These are phyloP conservation scores for Nigrospora osmanthi DNA, from an alignment of 2,329 filamentous ascomycete species.

Conservation along the genomic window DNA sequence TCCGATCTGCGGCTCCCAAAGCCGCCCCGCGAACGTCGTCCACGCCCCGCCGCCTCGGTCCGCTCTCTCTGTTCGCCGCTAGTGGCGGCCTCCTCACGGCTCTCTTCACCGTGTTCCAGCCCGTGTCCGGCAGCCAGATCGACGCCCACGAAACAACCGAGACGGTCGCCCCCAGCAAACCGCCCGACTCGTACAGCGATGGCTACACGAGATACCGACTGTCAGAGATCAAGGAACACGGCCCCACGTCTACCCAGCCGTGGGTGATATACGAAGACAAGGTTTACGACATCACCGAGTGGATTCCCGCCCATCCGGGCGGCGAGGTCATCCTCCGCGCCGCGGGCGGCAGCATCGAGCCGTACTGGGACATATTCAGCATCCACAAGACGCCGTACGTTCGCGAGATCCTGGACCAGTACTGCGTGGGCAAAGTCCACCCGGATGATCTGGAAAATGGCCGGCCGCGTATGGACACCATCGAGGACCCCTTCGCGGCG, in stretches of 20 bases:
- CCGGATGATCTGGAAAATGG: conserved; percentile 51
- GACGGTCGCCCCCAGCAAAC: conserved; percentile 2
- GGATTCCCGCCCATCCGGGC: conserved; percentile 57
- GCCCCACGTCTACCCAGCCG: conserved; percentile 41
- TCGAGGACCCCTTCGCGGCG: conserved; percentile 49
- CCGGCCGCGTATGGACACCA: conserved; percentile 38
- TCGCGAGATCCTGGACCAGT: conserved; percentile 56
- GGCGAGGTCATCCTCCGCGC: conserved; percentile 61
- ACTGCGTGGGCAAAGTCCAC: conserved; percentile 55
- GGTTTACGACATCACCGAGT: conserved; percentile 66
- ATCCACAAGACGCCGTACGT: conserved; percentile 62
- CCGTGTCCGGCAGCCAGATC: conserved; percentile 10
- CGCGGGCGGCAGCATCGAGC: conserved; percentile 56
- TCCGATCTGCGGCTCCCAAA: neutral
- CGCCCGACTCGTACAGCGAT: conserved; percentile 24
- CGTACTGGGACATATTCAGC: conserved; percentile 63
- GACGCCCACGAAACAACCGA: conserved; percentile 4
- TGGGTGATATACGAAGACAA: conserved; percentile 59
- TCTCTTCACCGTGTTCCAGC: conserved; percentile 16
- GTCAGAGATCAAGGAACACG: conserved; percentile 43
- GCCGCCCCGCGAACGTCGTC: neutral
- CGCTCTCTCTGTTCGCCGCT: conserved; percentile 16
- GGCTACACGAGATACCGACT: conserved; percentile 40
- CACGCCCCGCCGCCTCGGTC: neutral
- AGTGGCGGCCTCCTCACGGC: conserved; percentile 17